Conservation (phyloP, 2,329 filamentous ascomycete genomes). For the Cercospora sp. region DNA sequence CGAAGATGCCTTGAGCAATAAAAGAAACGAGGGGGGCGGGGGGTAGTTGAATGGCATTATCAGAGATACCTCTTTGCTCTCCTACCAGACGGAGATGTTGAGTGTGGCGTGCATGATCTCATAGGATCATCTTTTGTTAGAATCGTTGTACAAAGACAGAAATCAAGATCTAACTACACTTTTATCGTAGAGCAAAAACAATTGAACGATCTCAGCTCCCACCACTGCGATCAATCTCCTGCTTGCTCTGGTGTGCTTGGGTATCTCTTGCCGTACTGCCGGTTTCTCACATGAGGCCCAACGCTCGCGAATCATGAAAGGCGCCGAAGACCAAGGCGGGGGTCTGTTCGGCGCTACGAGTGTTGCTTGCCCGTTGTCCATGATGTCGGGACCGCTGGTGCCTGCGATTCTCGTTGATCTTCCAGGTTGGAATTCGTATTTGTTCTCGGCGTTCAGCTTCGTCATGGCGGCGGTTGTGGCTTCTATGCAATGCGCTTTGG, state of each 20-base stretch:
- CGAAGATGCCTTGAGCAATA: neutral
- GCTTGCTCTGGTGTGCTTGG: neutral
- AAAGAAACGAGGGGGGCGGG: neutral
- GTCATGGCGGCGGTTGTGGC: neutral
- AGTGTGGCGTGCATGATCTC: neutral
- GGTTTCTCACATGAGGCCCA: neutral
- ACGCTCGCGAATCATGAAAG: neutral
- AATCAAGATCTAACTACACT: neutral
- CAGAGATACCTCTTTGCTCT: neutral
- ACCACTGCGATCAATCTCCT: neutral
- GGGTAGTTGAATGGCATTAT: neutral
- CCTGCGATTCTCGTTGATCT: neutral
- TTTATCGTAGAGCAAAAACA: neutral
- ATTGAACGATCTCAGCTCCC: neutral
- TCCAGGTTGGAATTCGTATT: neutral
- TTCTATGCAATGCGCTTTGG: neutral
- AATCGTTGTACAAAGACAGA: neutral
- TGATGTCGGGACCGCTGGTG: neutral
- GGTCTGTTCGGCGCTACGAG: neutral
- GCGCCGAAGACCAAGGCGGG: neutral
- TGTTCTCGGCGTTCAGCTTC: neutral
- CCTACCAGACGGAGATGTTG: neutral
- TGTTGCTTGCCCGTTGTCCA: neutral
- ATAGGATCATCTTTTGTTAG: neutral
- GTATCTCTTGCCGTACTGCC: neutral